These are phyloP conservation scores for Phytophthora chlamydospora DNA, from an alignment of 352 stramenopile genomes.

Conservation along the genomic window DNA sequence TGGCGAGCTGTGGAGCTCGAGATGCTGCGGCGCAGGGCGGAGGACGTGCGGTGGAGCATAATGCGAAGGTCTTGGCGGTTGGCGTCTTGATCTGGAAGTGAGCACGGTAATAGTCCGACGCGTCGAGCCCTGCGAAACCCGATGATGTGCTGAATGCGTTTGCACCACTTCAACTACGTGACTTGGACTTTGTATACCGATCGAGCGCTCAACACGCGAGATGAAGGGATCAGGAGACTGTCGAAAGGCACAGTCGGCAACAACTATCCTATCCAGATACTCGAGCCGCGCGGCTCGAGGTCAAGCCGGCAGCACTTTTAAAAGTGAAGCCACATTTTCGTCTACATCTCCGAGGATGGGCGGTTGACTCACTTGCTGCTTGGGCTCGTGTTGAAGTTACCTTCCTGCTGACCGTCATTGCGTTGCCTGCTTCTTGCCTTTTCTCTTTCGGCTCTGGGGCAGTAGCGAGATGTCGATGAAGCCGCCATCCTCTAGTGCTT, in stretches of 20 bases:
- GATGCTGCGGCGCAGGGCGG: constrained; percentile 37
- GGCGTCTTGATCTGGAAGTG: constrained; percentile 19
- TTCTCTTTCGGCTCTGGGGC: constrained; percentile 46
- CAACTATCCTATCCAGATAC: no score
- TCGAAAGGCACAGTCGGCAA: no score
- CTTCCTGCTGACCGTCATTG: background rate
- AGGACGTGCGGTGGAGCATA: constrained; percentile 23
- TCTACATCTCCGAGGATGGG: constrained; percentile 9
- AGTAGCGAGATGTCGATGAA: constrained; percentile 35
- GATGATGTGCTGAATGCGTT: constrained; percentile 24
- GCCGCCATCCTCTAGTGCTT: constrained; percentile 60
- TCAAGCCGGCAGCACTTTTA: no score
- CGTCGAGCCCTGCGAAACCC: constrained; percentile 20
- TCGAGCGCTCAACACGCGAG: background rate
- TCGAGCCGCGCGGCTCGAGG: no score
- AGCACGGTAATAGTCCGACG: constrained; percentile 10
- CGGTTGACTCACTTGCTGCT: background rate
- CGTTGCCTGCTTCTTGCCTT: constrained; percentile 32
- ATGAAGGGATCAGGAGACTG: background rate
- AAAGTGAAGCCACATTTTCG: constrained; percentile 1
- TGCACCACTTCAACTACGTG: constrained; percentile 18
- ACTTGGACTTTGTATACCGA: no score
- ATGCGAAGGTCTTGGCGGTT: background rate
- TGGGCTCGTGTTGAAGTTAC: constrained; percentile 11
- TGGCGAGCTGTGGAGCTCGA: constrained; percentile 49